A percentile compares a stretch with the other conserved stretches of the same genome.
These are phyloP conservation scores for Peronospora farinosa DNA, from an alignment of 352 stramenopile species.

Conservation along the genomic window DNA sequence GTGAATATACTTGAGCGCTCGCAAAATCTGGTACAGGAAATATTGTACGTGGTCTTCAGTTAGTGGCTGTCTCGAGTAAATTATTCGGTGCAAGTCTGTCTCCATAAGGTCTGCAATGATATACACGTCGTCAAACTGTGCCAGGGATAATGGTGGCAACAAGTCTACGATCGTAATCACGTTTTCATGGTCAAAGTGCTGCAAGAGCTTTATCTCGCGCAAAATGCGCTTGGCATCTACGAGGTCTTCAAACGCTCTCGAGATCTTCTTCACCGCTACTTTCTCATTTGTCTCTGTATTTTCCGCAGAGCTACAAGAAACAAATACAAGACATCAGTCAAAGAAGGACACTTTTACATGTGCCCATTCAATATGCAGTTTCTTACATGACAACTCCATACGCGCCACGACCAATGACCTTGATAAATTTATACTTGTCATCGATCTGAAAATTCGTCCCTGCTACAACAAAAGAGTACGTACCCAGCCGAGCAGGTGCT, in stretches of 20 bases:
- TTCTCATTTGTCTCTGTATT: constrained; percentile 80
- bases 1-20: constrained; percentile 92
- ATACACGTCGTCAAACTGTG: constrained; percentile 96
- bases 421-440: constrained; percentile 92
- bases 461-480: constrained; percentile 74
- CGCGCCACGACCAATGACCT: constrained; percentile 91
- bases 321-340: background rate
- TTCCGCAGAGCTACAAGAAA: constrained; percentile 53
- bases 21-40: constrained; percentile 95
- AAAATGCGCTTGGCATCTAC: constrained; percentile 99
- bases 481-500: constrained; percentile 38
- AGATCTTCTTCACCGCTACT: constrained; percentile 87
- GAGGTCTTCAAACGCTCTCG: constrained; percentile 93
- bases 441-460: constrained; percentile 90
- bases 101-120: constrained; percentile 98
- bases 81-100: constrained; percentile 96
- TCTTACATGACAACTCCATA: constrained; percentile 92
- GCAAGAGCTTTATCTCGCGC: constrained; percentile 92
- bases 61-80: constrained; percentile 92
- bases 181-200: constrained; percentile 92
- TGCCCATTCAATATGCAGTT: background rate
- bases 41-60: constrained; percentile 92
- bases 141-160: constrained; percentile 87
- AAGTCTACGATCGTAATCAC: constrained; percentile 95
- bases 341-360: background rate